These are phyloP conservation scores for Dichotomocladium elegans DNA, from an alignment of 371 early-diverging fungal genomes.

Conservation along the genomic window DNA sequence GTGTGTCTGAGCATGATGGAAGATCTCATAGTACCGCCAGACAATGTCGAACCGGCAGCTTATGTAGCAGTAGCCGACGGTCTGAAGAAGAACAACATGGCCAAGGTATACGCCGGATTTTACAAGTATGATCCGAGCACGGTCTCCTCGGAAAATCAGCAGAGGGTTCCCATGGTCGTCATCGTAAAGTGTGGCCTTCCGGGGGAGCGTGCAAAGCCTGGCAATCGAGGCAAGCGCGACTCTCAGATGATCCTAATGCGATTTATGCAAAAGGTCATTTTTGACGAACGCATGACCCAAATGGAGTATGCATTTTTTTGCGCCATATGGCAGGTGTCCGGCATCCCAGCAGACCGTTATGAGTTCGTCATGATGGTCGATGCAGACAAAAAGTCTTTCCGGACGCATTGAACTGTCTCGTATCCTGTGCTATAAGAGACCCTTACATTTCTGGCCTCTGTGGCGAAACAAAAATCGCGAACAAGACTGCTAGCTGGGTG, in stretches of 20 bases:
- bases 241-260: constrained; percentile 97
- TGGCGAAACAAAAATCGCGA: constrained; percentile 85
- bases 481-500: constrained; percentile 61
- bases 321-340: constrained; percentile 71
- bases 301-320: constrained; percentile 97
- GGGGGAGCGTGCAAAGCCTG: constrained; percentile 73
- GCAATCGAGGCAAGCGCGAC: constrained; percentile 99
- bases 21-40: constrained; percentile 54
- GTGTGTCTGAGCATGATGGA: constrained; percentile 69
- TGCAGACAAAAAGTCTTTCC: constrained; percentile 56
- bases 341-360: constrained; percentile 87
- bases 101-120: constrained; percentile 86
- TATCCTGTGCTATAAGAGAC: constrained; percentile 80
- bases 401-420: constrained; percentile 74
- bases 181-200: constrained; percentile 90
- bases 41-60: constrained; percentile 54
- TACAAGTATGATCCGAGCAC: constrained; percentile 65
- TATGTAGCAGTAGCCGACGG: constrained; percentile 94
- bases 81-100: constrained; percentile 87
- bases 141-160: constrained; percentile 40
- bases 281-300: constrained; percentile 91
- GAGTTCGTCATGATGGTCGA: constrained; percentile 91
- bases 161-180: constrained; percentile 77
- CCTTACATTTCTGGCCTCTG: constrained; percentile 82
- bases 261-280: constrained; percentile 89